Base-by-base conservation (phyloP, 805 yeast genomes). In the Zygotorulaspora sp. region DNA sequence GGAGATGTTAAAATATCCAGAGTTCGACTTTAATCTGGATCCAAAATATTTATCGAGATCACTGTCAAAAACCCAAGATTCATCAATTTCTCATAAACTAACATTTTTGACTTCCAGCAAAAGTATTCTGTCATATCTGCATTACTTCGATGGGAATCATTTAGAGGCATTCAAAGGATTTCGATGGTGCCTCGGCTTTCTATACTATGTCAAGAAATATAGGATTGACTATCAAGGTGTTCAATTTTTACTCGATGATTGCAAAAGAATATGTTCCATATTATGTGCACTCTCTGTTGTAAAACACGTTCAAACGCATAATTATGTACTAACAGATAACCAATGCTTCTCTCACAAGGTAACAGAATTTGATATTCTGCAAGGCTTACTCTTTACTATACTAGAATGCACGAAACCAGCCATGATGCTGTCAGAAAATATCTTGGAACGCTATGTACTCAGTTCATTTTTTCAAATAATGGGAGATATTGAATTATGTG, bases 181-280 rank as follows among this genome's bases (percentile, higher is more conserved):
- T 26, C 43, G 52, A 7, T 50, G 55, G 52, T 46, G 47, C 20
- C 29, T 53, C 15, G 53, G 50, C 30, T 50, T 50, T 28, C 16
- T 50, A 15, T 50, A 38, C 14, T 43, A 41, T 27, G 21, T 44
- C 6, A 36, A 45, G 19, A 29, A 24, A 11, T 14, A 32, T 6
- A 27, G 32, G 22, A 11, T 35, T 3, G 30, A 21, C 3, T 8
- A 33, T 6, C 16, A 23, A 19, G 21, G 14, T 7, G 28, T 32
- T 17, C 30, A 32, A 25, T 12, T 6, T 21, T 20, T 43, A 36
- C 24, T 39, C 21, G 32, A 22, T 3, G 48, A 45, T 25, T 35
- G 40, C 20, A 47, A 49, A 35, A 39, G 48, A 16, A 36, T 41
- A 16, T 36, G 41, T 28, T 33, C 50, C 2, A 23, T 49, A 14